phyloP scores from a whole-genome alignment of 495 filamentous ascomycete genomes.

The Endocarpon pusillum region DNA sequence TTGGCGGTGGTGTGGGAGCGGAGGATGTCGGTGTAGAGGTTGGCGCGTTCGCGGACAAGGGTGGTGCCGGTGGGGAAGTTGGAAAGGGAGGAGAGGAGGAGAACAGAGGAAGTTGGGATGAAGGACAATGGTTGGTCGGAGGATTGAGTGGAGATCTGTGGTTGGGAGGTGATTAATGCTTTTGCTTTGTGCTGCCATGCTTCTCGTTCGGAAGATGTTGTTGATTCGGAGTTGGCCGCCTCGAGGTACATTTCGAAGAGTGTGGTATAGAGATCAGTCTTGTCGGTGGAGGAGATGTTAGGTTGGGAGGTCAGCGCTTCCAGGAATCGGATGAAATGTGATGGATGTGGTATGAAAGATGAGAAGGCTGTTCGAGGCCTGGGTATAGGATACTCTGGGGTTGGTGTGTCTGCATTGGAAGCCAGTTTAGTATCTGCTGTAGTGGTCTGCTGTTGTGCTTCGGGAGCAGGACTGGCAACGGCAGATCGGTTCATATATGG shows the following conservation, averaged over 20 bases:
- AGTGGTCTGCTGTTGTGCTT: slow-evolving; percentile 13
- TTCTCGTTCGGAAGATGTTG: slow-evolving; percentile 41
- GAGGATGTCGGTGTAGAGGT: slow-evolving; percentile 87
- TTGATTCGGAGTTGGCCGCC: slow-evolving; percentile 55
- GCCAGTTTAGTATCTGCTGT: slow-evolving; percentile 14
- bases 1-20: slow-evolving; percentile 88
- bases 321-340: slow-evolving; percentile 78
- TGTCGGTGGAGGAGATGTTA: slow-evolving; percentile 49
- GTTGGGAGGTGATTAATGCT: slow-evolving; percentile 21
- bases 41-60: slow-evolving; percentile 84
- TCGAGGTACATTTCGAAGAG: slow-evolving; percentile 97
- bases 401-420: slow-evolving; percentile 9
- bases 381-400: slow-evolving; percentile 32
- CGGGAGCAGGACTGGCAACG: slow-evolving; percentile 16
- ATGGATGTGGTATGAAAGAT: slow-evolving; percentile 84
- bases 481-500: slow-evolving; percentile 57
- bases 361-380: slow-evolving; percentile 87
- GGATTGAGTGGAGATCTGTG: no score
- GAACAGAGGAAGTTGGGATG: slow-evolving; percentile 86
- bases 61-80: slow-evolving; percentile 81
- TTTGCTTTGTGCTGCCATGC: slow-evolving; percentile 81
- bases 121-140: slow-evolving; percentile 27
- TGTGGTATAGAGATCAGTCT: slow-evolving; percentile 79
- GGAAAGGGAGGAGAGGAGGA: slow-evolving; percentile 81
- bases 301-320: slow-evolving; percentile 64